Evolutionary conservation across 139 green algal species (phyloP).

Genomic region (Chara braunii): DNA sequence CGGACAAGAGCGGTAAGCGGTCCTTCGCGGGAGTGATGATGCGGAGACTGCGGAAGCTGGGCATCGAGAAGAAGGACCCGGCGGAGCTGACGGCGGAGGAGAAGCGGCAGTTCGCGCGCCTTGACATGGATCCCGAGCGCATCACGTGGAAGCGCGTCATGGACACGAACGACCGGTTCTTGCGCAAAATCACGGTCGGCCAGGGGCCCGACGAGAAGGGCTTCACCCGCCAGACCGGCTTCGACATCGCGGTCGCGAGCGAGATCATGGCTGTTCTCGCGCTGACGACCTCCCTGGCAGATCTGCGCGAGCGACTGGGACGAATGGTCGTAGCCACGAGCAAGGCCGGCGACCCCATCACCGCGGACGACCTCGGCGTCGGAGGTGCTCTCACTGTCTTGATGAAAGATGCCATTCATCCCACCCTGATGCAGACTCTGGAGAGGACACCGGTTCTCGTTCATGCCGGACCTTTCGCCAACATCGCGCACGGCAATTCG

Average conservation of each 20-base stretch:
- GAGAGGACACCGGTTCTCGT: constrained; percentile 90
- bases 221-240: constrained; percentile 62
- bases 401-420: constrained; percentile 93
- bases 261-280: constrained; percentile 94
- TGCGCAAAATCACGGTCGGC: constrained; percentile 67
- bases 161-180: constrained; percentile 88
- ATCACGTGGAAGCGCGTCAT: constrained; percentile 95
- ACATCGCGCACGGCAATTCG: constrained; percentile 90
- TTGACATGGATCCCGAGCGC: constrained; percentile 81
- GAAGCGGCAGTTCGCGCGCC: constrained; percentile 67
- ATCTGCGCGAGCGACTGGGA: constrained; percentile 82
- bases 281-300: constrained; percentile 66
- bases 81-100: constrained; percentile 81
- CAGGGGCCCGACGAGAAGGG: constrained; percentile 56
- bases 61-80: constrained; percentile 83
- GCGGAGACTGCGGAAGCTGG: constrained; percentile 75
- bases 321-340: constrained; percentile 78
- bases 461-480: constrained; percentile 84
- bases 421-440: constrained; percentile 88
- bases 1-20: constrained; percentile 56
- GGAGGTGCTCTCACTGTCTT: constrained; percentile 94
- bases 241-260: constrained; percentile 88
- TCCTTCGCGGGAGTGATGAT: constrained; percentile 86
- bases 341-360: constrained; percentile 68
- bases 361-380: constrained; percentile 88